phyloP scores from a whole-genome alignment of 192 early-diverging fungal genomes.

The Entomortierella parvispora region DNA sequence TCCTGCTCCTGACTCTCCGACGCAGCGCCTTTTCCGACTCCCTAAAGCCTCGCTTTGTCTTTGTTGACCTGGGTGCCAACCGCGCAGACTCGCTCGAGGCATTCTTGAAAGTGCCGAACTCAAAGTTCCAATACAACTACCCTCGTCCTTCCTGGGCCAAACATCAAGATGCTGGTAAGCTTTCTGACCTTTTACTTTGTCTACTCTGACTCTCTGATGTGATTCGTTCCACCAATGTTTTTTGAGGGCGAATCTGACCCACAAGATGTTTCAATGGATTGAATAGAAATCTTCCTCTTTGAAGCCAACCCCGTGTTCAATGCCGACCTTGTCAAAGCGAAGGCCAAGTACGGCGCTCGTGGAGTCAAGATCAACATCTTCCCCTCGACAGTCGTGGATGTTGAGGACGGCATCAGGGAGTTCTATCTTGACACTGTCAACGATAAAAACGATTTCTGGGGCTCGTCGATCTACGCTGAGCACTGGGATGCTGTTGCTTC shows the following conservation, averaged over 20 bases:
- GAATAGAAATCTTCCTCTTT: conserved; percentile 10
- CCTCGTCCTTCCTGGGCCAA: no score
- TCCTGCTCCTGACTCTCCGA: no score
- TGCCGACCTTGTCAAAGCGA: not conserved
- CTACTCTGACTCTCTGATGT: not conserved
- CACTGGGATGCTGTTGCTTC: conserved; percentile 1
- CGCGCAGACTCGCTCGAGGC: no score
- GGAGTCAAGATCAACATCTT: conserved; percentile 23
- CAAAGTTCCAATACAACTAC: no score
- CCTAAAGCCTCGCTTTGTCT: no score
- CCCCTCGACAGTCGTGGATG: conserved; percentile 13
- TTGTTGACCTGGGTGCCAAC: no score
- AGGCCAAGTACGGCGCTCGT: not conserved
- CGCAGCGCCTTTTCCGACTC: no score
- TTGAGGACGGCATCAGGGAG: conserved; percentile 4
- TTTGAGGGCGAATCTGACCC: no score
- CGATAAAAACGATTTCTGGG: conserved; percentile 1
- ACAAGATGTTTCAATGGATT: no score
- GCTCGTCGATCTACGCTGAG: conserved; percentile 5
- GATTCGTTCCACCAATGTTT: no score
- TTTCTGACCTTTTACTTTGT: not conserved
- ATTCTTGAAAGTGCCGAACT: no score
- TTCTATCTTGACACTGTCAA: conserved; percentile 17
- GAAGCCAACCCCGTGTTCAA: conserved; percentile 24
- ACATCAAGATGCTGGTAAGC: not conserved